These are phyloP conservation scores for Pythium aquatile DNA, from an alignment of 352 stramenopile genomes.

Conservation along the genomic window DNA sequence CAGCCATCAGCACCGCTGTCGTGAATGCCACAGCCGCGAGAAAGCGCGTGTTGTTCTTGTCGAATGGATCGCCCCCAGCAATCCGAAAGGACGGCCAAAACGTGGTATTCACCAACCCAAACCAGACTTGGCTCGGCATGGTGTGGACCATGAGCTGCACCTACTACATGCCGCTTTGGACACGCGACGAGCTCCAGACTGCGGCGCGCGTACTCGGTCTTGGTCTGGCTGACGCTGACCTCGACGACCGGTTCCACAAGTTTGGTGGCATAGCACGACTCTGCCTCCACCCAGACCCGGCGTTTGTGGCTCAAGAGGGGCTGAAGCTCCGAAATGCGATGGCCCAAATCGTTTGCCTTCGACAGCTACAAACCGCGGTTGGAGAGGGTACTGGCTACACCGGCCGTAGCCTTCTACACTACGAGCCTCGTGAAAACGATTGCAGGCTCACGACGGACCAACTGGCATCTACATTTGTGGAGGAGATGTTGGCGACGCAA, in stretches of 20 bases:
- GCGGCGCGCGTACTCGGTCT: neutral
- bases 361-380: neutral
- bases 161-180: neutral
- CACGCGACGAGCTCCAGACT: neutral
- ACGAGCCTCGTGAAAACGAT: neutral
- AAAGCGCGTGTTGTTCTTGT: neutral
- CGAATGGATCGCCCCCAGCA: neutral
- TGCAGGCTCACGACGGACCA: too few species aligned
- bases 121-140: neutral
- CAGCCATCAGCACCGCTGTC: neutral
- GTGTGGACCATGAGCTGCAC: neutral
- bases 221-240: neutral
- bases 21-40: neutral
- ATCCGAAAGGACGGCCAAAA: neutral
- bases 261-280: neutral
- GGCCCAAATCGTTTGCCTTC: neutral
- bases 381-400: too few species aligned
- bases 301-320: too few species aligned
- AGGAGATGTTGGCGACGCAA: neutral
- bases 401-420: neutral
- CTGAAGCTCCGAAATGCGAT: neutral
- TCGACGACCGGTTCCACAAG: neutral
- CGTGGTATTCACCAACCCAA: neutral
- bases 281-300: neutral
- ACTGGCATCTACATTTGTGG: neutral